Conservation (phyloP, 345 rosid genomes). For the Eucalyptus coolabah region DNA sequence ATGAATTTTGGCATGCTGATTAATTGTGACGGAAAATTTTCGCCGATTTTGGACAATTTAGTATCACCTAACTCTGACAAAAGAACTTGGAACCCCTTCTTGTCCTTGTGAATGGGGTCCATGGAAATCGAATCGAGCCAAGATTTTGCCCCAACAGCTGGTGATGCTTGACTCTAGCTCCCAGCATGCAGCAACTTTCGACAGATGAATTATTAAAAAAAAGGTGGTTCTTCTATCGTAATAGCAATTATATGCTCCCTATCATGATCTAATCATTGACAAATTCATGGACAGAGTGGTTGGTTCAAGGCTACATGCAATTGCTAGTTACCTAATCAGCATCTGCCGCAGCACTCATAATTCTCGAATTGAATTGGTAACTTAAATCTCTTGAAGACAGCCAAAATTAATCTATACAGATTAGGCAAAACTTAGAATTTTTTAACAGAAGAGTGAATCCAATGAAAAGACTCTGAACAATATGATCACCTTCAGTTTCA, state of each 20-base stretch:
- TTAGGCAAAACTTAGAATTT: neutral
- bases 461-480: neutral
- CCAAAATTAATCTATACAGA: neutral
- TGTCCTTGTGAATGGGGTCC: neutral
- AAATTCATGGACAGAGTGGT: neutral
- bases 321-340: neutral
- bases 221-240: neutral
- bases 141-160: neutral
- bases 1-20: neutral
- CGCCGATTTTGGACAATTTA: neutral
- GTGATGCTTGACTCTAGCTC: neutral
- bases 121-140: neutral
- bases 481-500: neutral
- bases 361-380: neutral
- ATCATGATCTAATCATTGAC: neutral
- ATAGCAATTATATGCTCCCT: neutral
- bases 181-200: neutral
- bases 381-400: neutral
- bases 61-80: neutral
- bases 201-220: neutral
- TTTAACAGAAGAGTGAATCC: neutral
- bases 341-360: neutral
- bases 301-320: neutral
- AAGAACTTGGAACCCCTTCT: neutral
- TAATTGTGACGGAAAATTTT: neutral